phyloP scores from a whole-genome alignment of 202 grass and related monocot species.

The Hordeum pubiflorum region DNA sequence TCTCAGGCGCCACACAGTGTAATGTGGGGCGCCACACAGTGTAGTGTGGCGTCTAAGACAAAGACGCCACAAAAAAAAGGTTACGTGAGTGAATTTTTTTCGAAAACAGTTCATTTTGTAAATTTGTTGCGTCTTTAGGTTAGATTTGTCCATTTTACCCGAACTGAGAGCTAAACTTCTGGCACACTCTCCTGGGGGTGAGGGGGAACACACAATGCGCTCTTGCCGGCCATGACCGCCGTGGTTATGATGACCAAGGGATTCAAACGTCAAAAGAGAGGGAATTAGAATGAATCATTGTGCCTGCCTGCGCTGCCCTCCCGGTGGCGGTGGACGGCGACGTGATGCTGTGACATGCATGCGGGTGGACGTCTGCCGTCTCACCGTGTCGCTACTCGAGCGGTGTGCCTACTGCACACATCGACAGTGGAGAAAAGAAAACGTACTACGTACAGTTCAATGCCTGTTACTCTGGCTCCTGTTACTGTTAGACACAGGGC shows the following conservation, averaged over 20 bases:
- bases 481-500: no score
- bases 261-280: neutral
- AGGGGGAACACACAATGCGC: no score
- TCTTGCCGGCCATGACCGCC: neutral
- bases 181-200: neutral
- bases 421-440: neutral
- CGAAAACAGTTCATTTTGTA: no score
- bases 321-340: constrained; percentile 24
- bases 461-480: neutral
- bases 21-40: no score
- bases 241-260: neutral
- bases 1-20: no score
- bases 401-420: neutral
- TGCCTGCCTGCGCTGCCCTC: neutral
- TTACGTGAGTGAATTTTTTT: no score
- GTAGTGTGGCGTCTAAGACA: no score
- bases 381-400: neutral
- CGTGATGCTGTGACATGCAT: neutral
- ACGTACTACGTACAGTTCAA: neutral
- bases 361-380: neutral
- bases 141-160: no score
- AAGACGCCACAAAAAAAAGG: no score
- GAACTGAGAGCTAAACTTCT: neutral
- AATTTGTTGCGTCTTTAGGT: no score
- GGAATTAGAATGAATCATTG: constrained; percentile 7